Base-by-base conservation (phyloP, 2,329 filamentous ascomycete species). In the Aspergillus sp. region DNA sequence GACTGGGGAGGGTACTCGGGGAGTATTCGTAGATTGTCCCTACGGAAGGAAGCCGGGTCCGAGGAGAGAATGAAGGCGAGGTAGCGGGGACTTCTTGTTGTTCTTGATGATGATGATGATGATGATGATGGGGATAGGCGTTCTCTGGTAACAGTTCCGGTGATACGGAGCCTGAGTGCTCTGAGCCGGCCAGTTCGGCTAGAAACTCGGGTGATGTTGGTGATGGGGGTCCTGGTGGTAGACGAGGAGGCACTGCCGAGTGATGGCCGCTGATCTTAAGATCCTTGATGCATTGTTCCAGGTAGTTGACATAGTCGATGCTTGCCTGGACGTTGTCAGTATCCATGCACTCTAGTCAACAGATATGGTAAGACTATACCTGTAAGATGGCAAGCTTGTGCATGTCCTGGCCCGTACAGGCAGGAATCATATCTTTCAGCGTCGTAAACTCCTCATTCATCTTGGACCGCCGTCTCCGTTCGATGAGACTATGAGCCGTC, bases 391-490 rank as follows among this genome's bases (percentile, higher is more conserved):
- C 89, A 48, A 97, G 73, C 70, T 98, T 98, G 68, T 97, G 93
- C 93, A 97, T 97, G 61, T 97, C 91, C 55, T 83, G 80, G 5
- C 89, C 90, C n/a, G 80, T 82, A 66, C 93, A 97, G 2, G 93
- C 91, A 0, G 93, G 93, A 48, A 97, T 94, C 86, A 98, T 89
- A 58, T 85, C 80, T 70, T 97, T 97, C 54, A 97, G 72, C 10
- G 94, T 85, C 2, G 82, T 86, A 71, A 97, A 97, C 70, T 97
- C 93, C 65, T 97, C 91, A 57, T 98, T 97, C 91, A 97, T 98
- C 74, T 97, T 98, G 8, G 88, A 94, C 52, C 93, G 77, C 58
- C 93, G 75, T 48, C 91, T 75, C 41, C 93, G 77, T 71, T 98
- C 93, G 57, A 97, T 98, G 55, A 97, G 71, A 60, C 89, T 96